phyloP scores from a whole-genome alignment of 1,284 basidiomycete species.

The Mycosarcoma mackinlayi region DNA sequence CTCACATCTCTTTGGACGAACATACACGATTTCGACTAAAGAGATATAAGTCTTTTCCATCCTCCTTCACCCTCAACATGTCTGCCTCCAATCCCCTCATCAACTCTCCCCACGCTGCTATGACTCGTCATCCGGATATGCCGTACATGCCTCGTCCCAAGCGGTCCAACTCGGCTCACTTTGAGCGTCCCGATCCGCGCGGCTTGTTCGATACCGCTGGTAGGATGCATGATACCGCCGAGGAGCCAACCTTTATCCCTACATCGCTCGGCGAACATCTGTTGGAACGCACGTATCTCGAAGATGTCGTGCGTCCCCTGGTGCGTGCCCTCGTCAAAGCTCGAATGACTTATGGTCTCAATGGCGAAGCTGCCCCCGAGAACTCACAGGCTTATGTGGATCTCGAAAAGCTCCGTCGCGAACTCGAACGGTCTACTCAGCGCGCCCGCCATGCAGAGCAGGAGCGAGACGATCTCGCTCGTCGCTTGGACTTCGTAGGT shows the following conservation, averaged over 20 bases:
- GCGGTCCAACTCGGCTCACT: conserved; percentile 28
- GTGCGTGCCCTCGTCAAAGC: conserved; percentile 49
- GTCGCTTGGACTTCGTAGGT: conserved; percentile 42
- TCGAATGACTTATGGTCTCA: conserved; percentile 28
- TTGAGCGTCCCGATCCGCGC: conserved; percentile 8
- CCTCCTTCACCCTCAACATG: conserved; percentile 12
- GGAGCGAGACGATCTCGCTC: conserved; percentile 45
- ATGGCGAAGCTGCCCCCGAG: conserved; percentile 11
- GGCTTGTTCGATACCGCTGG: conserved; percentile 12
- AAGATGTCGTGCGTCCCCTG: conserved; percentile 46
- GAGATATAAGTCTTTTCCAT: conserved; percentile 8
- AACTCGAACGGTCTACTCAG: conserved; percentile 37
- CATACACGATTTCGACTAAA: conserved; percentile 44
- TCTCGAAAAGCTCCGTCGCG: conserved; percentile 45
- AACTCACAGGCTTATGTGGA: conserved; percentile 38
- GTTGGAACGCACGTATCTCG: conserved; percentile 48
- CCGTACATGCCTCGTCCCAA: conserved; percentile 25
- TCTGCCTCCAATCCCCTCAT: conserved; percentile 37
- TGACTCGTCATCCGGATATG: conserved; percentile 19
- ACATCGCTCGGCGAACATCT: conserved; percentile 46
- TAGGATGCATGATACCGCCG: conserved; percentile 21
- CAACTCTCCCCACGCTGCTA: conserved; percentile 24
- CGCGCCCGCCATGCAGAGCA: conserved; percentile 43
- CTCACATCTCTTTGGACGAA: conserved; percentile 37
- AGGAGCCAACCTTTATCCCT: conserved; percentile 38